These are phyloP conservation scores for Leishmania mexicana DNA, from an alignment of 208 protist species.

Conservation along the genomic window DNA sequence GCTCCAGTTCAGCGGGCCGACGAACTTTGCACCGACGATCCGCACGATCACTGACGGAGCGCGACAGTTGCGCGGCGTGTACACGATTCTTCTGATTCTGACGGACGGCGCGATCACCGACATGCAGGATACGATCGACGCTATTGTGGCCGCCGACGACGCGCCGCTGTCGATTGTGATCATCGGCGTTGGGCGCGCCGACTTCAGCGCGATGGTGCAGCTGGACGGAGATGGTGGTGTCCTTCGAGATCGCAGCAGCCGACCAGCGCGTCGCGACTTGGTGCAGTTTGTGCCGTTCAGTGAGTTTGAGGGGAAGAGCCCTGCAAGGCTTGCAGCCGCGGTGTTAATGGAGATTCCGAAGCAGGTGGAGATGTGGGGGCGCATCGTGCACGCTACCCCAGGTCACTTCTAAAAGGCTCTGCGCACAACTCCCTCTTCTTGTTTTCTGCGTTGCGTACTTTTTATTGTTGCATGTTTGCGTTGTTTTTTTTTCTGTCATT, in stretches of 20 bases:
- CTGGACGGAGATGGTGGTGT: slow-evolving; percentile 87
- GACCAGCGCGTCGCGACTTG: slow-evolving; percentile 41
- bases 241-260: slow-evolving; percentile 15
- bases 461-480: background rate
- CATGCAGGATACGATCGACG: slow-evolving; percentile 75
- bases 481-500: background rate
- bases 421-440: background rate
- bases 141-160: slow-evolving; percentile 70
- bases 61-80: slow-evolving; percentile 37
- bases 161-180: slow-evolving; percentile 92
- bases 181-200: slow-evolving; percentile 87
- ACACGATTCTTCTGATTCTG: slow-evolving; percentile 90
- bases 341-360: slow-evolving; percentile 52
- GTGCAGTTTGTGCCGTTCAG: slow-evolving; percentile 83
- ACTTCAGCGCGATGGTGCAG: slow-evolving; percentile 92
- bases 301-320: slow-evolving; percentile 33
- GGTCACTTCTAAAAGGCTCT: background rate
- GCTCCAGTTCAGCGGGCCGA: slow-evolving; percentile 57
- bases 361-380: slow-evolving; percentile 48
- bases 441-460: background rate
- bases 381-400: background rate
- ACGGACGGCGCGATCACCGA: slow-evolving; percentile 80
- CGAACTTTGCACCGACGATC: slow-evolving; percentile 67
- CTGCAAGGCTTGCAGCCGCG: slow-evolving; percentile 45
- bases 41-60: slow-evolving; percentile 26